Evolutionary conservation across 1,284 basidiomycete genomes (phyloP), one percentile per base, ranked within the genome.

Genomic region (Ceratobasidium sp.): DNA sequence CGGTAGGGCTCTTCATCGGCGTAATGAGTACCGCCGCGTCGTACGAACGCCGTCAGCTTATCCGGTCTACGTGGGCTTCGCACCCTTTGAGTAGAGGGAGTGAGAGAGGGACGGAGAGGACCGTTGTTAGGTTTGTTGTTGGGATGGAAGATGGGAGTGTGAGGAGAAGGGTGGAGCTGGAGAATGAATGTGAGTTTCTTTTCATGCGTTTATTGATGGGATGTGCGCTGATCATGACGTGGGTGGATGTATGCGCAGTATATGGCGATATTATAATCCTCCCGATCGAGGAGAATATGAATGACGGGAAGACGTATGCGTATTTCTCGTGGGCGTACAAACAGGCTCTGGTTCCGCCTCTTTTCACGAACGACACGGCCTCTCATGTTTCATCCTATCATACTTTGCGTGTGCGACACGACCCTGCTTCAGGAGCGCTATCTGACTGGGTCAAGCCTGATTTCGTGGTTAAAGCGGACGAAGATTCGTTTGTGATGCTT

Each of bases 21-120:
- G 91, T 99, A 14, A 96, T 98, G 81, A 93, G 94, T n/a, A 89
- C 92, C 76, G 96, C 97, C 80, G 90, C 90, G 11, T 87, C 89
- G 8, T 87, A 91, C 73, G 94, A 96, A 79, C 88, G 96, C 18
- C 86, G 97, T 63, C 92, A 95, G 85, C 84, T 96, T 61, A 91
- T 98, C 72, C 88, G 97, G 50, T 91, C 91, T 32, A 96, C 94
- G 0, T 99, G 95, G 87, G 95, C 91, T 5, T 88, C 86, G 38
- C 95, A 97, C 82, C 87, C 85, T 47, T 86, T 91, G 41, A 94
- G 92, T 78, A 85, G 93, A 69, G 85, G 89, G 72, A 90, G 91
- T n/a, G 91, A 90, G 4, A 92, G 93, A 0, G 93, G 93, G 44
- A 41, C 35, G 41, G 7, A 11, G 1, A 88, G 96, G 74, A 93